Evolutionary conservation across 164 flowering plant genomes (phyloP).

Genomic region (Malania oleifera): DNA sequence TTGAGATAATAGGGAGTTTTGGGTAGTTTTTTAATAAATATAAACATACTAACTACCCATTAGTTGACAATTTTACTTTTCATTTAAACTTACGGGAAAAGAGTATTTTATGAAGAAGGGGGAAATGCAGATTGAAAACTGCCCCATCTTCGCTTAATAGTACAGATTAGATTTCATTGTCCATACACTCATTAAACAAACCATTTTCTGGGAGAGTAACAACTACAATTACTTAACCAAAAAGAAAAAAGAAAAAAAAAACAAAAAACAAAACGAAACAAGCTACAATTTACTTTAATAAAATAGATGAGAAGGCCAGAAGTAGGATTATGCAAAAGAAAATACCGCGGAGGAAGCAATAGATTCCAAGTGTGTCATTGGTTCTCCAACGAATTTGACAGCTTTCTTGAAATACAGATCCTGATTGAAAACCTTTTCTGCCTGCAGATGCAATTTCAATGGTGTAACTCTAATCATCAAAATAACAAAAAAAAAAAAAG

Average conservation of each 20-base stretch:
- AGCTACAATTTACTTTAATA: neutral
- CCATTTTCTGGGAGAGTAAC: neutral
- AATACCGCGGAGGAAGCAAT: slow-evolving; percentile 93
- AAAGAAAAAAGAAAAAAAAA: no score
- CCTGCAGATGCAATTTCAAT: slow-evolving; percentile 37
- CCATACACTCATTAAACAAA: neutral
- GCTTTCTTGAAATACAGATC: slow-evolving; percentile 79
- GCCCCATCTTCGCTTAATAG: no score
- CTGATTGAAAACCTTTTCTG: slow-evolving; percentile 91
- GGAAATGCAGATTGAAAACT: no score
- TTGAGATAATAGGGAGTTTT: no score
- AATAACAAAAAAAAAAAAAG: no score
- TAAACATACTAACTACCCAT: no score
- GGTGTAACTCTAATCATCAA: no score
- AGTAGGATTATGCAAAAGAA: neutral
- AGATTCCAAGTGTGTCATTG: slow-evolving; percentile 91
- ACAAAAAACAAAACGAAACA: no score
- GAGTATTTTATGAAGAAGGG: neutral
- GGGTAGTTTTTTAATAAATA: no score
- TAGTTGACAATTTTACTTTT: no score
- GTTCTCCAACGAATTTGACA: slow-evolving; percentile 78
- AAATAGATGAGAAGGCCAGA: neutral
- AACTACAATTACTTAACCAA: neutral
- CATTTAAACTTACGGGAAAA: no score
- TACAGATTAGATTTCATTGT: no score